Evolutionary conservation across 495 filamentous ascomycete species (phyloP), one percentile per base, ranked within the genome.

Genomic region (Penicillium diatomitis): DNA sequence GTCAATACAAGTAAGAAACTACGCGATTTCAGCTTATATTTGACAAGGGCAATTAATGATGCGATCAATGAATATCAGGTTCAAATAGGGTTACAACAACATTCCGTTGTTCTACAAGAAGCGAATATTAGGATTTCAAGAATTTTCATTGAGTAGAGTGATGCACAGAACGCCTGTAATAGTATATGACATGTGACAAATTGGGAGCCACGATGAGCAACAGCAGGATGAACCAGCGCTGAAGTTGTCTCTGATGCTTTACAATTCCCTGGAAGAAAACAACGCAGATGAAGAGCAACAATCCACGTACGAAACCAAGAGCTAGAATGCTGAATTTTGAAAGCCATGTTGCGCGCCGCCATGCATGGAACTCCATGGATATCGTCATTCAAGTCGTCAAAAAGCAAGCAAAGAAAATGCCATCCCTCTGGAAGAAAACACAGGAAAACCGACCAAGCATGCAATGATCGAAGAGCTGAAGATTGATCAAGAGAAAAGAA

Each of bases 301-400:
- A 63, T 58, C 58, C 60, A 20, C 0, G 20, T 20, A 20, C 20
- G 57, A 61, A 63, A 57, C 57, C 33, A 63, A 48, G 38, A 63
- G 60, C 57, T 42, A 53, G 43, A 63, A 61, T 61, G 55, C 57
- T 52, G 60, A 56, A 62, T 56, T 63, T 63, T 58, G 60, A 61
- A 61, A 58, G 47, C 58, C 55, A 61, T 58, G 50, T 61, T 60
- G 52, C 60, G 57, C 60, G 60, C 57, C 60, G 48, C 57, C 55
- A 63, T 63, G 60, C 60, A 58, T 63, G 58, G 60, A 61, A 57
- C 55, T 20, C 20, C 20, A 20, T 20, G 57, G 55, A 63, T 63
- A 63, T 61, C 50, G 55, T 61, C 57, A 56, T 52, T 61, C 53
- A 35, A 54, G 58, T 53, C 53, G 33, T 57, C 49, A 56, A 51